These are phyloP conservation scores for Mycena filopes DNA, from an alignment of 768 basidiomycete genomes.

Conservation along the genomic window DNA sequence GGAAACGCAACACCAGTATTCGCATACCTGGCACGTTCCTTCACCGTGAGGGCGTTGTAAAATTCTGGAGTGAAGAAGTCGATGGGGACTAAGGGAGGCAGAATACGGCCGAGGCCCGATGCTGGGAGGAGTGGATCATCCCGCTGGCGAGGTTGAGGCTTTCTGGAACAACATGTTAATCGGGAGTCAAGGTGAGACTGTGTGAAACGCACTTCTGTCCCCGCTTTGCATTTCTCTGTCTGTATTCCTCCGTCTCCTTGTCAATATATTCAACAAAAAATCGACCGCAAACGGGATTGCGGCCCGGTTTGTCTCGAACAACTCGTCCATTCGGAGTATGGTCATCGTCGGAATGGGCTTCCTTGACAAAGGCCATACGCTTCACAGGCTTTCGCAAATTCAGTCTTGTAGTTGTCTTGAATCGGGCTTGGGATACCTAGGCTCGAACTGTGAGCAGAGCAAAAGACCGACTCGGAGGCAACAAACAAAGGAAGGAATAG, in stretches of 20 bases:
- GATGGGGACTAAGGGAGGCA: slow-evolving; percentile 3
- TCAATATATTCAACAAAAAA: slow-evolving; percentile 8
- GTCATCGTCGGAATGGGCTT: slow-evolving; percentile 11
- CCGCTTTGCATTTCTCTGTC: slow-evolving; percentile 5
- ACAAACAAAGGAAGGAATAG: not conserved
- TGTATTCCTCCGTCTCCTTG: not conserved
- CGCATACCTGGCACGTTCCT: slow-evolving; percentile 9
- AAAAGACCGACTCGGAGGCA: too few relatives aligned
- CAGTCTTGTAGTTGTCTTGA: not conserved
- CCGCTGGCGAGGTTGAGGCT: not conserved
- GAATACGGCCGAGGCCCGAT: not conserved
- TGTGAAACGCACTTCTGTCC: slow-evolving; percentile 3
- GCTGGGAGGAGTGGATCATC: not conserved
- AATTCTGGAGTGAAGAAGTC: slow-evolving; percentile 8
- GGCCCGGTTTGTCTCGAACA: slow-evolving; percentile 8
- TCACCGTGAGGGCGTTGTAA: slow-evolving; percentile 3
- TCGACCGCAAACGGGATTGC: not conserved
- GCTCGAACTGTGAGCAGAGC: too few relatives aligned
- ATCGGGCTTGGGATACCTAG: slow-evolving; percentile 3
- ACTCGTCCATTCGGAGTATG: not conserved
- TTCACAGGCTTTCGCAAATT: slow-evolving; percentile 13
- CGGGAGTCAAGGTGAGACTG: not conserved
- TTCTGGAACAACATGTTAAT: not conserved
- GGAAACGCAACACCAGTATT: slow-evolving; percentile 11
- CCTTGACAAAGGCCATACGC: slow-evolving; percentile 1